These are phyloP conservation scores for Mycena pura DNA, from an alignment of 768 basidiomycete genomes.

Conservation along the genomic window DNA sequence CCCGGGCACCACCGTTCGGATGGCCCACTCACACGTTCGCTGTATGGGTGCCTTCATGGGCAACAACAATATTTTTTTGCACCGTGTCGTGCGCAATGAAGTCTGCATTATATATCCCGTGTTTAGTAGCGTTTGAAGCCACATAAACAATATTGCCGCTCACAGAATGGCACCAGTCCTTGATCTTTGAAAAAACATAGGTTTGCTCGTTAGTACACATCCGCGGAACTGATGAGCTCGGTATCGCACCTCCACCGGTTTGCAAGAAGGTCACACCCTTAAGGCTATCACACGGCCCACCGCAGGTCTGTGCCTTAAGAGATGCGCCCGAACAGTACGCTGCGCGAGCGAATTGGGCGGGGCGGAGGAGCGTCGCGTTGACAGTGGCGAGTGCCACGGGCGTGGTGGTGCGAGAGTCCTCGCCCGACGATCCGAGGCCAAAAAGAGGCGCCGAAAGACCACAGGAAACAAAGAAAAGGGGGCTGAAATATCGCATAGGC, in stretches of 20 bases:
- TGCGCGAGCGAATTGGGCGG: constrained; percentile 43
- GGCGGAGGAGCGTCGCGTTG: constrained; percentile 29
- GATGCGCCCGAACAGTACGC: constrained; percentile 44
- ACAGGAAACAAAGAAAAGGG: neutral
- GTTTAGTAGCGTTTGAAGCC: too few species aligned
- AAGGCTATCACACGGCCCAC: constrained; percentile 2
- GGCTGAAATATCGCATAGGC: too few species aligned
- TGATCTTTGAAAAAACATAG: constrained; percentile 29
- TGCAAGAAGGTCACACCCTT: constrained; percentile 18
- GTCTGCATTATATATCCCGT: too few species aligned
- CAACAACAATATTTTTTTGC: constrained; percentile 45
- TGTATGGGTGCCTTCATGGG: constrained; percentile 49
- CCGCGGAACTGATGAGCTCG: neutral
- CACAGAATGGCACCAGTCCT: constrained; percentile 40
- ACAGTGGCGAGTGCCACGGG: constrained; percentile 9
- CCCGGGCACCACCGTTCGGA: too few species aligned
- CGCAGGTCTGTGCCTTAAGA: constrained; percentile 34
- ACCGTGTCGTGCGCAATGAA: constrained; percentile 45
- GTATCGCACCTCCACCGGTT: constrained; percentile 43
- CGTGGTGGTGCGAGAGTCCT: constrained; percentile 11
- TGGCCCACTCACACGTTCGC: constrained; percentile 36
- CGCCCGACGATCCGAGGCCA: neutral
- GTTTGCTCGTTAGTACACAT: neutral
- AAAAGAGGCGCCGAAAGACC: constrained; percentile 2
- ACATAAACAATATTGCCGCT: neutral